phyloP scores from a whole-genome alignment of 2,329 filamentous ascomycete species.

The Alternaria sp. region DNA sequence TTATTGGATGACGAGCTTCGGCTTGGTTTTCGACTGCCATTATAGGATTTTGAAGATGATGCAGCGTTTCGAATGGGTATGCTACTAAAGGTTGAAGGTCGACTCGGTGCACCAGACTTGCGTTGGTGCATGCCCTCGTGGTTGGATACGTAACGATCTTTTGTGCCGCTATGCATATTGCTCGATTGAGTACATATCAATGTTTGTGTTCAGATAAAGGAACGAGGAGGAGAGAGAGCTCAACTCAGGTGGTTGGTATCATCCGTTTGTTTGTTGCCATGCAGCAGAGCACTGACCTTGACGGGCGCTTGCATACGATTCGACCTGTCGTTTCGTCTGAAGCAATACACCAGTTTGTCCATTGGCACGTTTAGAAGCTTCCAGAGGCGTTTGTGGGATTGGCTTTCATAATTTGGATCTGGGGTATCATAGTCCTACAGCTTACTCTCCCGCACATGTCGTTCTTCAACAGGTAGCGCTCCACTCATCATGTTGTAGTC shows the following conservation, averaged over 20 bases:
- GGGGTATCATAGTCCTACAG: constrained; percentile 50
- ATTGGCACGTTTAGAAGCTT: not conserved
- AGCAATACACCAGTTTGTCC: not conserved
- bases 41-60: not conserved
- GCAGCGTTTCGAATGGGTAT: not conserved
- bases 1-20: not conserved
- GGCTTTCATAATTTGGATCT: constrained; percentile 20
- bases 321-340: not conserved
- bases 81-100: not conserved
- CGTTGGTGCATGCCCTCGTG: not conserved
- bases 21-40: not conserved
- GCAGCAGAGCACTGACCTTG: constrained; percentile 2
- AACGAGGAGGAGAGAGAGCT: not conserved
- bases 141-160: not conserved
- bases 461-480: constrained; percentile 53
- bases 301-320: not conserved
- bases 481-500: constrained; percentile 64
- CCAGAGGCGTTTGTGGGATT: not conserved
- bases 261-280: not conserved
- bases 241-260: not conserved
- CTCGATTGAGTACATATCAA: not conserved
- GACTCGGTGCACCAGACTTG: not conserved
- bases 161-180: not conserved
- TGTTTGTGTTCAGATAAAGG: not conserved
- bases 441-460: constrained; percentile 54